Percentiles rank a stretch among this genome's conserved stretches.
These are phyloP conservation scores for Barnettozyma sucrosica DNA, from an alignment of 805 yeast genomes.

Conservation along the genomic window DNA sequence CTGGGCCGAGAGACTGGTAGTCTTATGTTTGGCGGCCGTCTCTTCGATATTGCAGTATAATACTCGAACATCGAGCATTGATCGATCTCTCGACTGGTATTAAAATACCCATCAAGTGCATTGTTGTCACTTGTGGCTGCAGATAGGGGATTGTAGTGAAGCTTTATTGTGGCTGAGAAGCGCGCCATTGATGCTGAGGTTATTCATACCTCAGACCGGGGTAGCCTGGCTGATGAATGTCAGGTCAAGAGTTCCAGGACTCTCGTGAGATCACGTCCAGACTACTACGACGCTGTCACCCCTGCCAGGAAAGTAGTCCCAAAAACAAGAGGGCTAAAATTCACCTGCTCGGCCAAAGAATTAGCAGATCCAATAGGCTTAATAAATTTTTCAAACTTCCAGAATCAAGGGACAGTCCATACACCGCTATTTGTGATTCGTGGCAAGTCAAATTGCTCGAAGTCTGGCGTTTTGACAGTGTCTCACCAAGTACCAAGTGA, in stretches of 20 bases:
- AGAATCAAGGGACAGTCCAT: constrained; percentile 32
- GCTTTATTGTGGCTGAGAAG: constrained; percentile 21
- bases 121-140: constrained; percentile 7
- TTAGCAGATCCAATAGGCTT: constrained; percentile 9
- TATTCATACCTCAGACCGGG: constrained; percentile 15
- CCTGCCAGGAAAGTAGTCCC: too few species aligned
- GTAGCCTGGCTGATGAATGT: constrained; percentile 18
- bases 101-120: too few species aligned
- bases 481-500: constrained; percentile 37
- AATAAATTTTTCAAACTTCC: constrained; percentile 28
- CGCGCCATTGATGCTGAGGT: constrained; percentile 17
- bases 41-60: too few species aligned
- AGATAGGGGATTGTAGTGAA: constrained; percentile 6
- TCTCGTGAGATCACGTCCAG: neutral
- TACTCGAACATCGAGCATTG: too few species aligned
- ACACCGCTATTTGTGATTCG: constrained; percentile 46
- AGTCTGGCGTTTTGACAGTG: constrained; percentile 36
- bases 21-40: too few species aligned
- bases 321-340: too few species aligned
- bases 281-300: too few species aligned
- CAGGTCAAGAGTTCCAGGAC: neutral
- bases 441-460: constrained; percentile 33
- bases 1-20: too few species aligned
- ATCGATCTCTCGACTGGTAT: too few species aligned
- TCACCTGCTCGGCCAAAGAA: too few species aligned